These are phyloP conservation scores for Saccharomycopsis fermentans DNA, from an alignment of 805 yeast species.

Conservation along the genomic window DNA sequence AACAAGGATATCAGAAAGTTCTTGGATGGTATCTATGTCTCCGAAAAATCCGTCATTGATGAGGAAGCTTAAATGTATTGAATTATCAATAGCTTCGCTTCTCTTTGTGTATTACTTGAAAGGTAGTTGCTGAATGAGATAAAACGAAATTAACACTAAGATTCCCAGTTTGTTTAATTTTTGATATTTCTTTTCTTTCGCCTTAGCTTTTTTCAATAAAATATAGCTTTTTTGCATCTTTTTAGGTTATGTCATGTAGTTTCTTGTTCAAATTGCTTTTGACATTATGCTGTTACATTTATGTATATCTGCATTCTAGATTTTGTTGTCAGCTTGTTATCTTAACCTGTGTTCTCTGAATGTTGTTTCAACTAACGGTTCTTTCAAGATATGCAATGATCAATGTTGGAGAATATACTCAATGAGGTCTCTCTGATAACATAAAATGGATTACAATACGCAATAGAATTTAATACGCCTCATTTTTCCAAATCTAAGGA, in stretches of 20 bases:
- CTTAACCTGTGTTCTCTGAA: too few relatives aligned
- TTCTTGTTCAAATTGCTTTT: too few relatives aligned
- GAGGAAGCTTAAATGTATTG: conserved; percentile 32
- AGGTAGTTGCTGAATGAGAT: neutral
- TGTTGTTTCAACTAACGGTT: too few relatives aligned
- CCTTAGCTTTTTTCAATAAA: neutral
- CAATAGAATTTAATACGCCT: too few relatives aligned
- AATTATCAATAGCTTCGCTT: neutral
- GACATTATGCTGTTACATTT: too few relatives aligned
- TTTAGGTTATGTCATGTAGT: neutral
- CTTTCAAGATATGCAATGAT: too few relatives aligned
- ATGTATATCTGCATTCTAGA: too few relatives aligned
- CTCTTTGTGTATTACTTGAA: neutral
- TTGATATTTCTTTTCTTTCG: neutral
- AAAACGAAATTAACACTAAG: neutral
- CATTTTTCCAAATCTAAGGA: too few relatives aligned
- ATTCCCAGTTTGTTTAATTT: neutral
- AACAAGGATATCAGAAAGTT: conserved; percentile 99
- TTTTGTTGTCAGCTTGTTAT: too few relatives aligned
- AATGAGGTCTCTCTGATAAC: too few relatives aligned
- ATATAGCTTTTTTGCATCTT: neutral
- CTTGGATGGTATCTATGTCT: conserved; percentile 99
- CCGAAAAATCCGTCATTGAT: conserved; percentile 83
- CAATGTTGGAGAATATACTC: too few relatives aligned
- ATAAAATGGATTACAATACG: too few relatives aligned